phyloP scores from a whole-genome alignment of 768 basidiomycete species.

The Macrolepiota albuminosa region DNA sequence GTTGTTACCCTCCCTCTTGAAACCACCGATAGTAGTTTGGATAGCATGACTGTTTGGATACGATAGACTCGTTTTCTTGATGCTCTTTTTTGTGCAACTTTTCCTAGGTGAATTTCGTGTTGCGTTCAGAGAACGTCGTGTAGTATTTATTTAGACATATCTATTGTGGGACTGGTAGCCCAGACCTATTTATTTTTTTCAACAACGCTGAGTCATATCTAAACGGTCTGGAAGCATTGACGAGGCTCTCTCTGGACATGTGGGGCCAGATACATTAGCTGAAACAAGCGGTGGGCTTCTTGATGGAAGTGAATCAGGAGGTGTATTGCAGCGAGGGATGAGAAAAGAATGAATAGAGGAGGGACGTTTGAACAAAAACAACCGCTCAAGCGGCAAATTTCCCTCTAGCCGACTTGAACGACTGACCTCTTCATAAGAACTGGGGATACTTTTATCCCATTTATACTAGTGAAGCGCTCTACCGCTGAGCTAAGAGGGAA shows the following conservation, averaged over 20 bases:
- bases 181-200: no score
- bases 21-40: neutral
- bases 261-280: no score
- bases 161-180: neutral
- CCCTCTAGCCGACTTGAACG: slow-evolving; percentile 9
- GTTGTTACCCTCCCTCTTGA: neutral
- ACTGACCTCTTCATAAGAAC: neutral
- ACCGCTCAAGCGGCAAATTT: neutral
- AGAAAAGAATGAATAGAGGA: no score
- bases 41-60: neutral
- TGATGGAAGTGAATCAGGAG: no score
- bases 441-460: no score
- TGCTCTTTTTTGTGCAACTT: neutral
- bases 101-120: no score
- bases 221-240: no score
- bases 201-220: neutral
- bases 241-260: no score
- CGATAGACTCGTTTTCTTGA: neutral
- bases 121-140: neutral
- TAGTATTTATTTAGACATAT: no score
- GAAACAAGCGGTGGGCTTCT: no score
- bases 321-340: no score
- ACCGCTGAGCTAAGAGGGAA: slow-evolving; percentile 5
- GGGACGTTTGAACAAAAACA: no score
- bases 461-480: slow-evolving; percentile 2